Conservation (phyloP, 768 basidiomycete genomes). For the Cystofilobasidium capitatum region DNA sequence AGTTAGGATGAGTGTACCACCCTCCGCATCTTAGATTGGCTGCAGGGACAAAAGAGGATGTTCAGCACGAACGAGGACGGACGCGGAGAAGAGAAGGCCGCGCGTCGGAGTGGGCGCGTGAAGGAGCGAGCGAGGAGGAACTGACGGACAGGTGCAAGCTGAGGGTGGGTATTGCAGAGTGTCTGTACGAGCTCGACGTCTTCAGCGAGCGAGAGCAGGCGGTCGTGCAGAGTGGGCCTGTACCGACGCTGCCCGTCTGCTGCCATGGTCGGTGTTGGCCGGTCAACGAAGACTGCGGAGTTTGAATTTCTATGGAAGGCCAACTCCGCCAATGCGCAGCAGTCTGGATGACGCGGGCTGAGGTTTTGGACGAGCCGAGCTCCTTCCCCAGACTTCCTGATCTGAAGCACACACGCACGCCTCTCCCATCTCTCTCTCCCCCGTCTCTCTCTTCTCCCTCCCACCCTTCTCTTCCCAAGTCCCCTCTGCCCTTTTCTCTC, state of each 20-base stretch:
- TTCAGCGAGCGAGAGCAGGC: slow-evolving; percentile 72
- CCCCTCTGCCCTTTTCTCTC: background rate
- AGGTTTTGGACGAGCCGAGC: too few species aligned
- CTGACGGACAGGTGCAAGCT: slow-evolving; percentile 18
- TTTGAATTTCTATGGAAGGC: too few species aligned
- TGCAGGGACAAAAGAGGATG: slow-evolving; percentile 31
- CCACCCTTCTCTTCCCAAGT: background rate
- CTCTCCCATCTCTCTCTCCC: background rate
- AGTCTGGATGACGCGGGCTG: too few species aligned
- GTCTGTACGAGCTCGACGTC: slow-evolving; percentile 61
- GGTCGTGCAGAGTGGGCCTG: slow-evolving; percentile 29
- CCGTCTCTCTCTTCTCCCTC: background rate
- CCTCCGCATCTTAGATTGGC: slow-evolving; percentile 89
- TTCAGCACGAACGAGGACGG: too few species aligned
- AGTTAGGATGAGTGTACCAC: slow-evolving; percentile 74
- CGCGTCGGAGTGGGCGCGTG: too few species aligned
- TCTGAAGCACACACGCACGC: too few species aligned
- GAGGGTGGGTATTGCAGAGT: slow-evolving; percentile 41
- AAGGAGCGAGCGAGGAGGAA: too few species aligned
- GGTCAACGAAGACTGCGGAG: too few species aligned
- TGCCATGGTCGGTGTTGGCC: too few species aligned
- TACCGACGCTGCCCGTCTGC: too few species aligned
- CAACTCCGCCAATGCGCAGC: too few species aligned
- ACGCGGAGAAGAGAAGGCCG: background rate
- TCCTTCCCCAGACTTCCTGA: too few species aligned